phyloP scores from a whole-genome alignment of 805 yeast genomes.

The Teunomyces barrocoloradensis region DNA sequence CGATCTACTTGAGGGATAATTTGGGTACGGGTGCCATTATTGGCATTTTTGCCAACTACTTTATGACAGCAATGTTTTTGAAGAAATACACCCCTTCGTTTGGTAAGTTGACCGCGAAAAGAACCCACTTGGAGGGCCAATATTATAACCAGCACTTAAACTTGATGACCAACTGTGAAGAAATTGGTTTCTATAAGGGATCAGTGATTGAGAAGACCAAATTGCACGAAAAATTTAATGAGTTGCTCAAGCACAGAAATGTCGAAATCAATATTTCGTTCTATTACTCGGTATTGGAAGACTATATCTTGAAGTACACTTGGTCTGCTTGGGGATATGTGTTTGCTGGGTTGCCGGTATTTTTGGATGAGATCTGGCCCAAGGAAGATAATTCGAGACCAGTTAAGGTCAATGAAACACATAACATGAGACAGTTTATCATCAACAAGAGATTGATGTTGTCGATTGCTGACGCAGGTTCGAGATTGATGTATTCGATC shows the following conservation, averaged over 20 bases:
- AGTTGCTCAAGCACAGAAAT: constrained; percentile 52
- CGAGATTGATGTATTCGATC: constrained; percentile 89
- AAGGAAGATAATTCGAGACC: constrained; percentile 12
- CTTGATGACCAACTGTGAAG: constrained; percentile 86
- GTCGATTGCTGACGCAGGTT: constrained; percentile 92
- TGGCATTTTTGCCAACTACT: constrained; percentile 80
- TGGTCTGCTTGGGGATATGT: constrained; percentile 97
- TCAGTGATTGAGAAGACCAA: constrained; percentile 71
- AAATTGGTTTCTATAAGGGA: constrained; percentile 92
- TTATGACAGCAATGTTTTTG: constrained; percentile 71
- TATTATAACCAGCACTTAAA: constrained; percentile 84
- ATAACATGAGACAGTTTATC: constrained; percentile 81
- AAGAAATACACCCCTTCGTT: constrained; percentile 80
- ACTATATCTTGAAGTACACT: constrained; percentile 81
- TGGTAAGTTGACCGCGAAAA: constrained; percentile 69
- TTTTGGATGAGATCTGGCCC: constrained; percentile 50
- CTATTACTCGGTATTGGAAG: constrained; percentile 72
- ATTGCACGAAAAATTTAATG: constrained; percentile 55
- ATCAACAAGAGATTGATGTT: constrained; percentile 88
- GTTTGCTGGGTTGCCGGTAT: constrained; percentile 86
- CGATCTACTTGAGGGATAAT: constrained; percentile 78
- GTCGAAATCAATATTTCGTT: constrained; percentile 59
- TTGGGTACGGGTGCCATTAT: constrained; percentile 83
- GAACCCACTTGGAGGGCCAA: constrained; percentile 81
- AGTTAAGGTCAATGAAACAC: constrained; percentile 41